phyloP scores from a whole-genome alignment of 1,284 basidiomycete genomes.

The Naganishia sp. region DNA sequence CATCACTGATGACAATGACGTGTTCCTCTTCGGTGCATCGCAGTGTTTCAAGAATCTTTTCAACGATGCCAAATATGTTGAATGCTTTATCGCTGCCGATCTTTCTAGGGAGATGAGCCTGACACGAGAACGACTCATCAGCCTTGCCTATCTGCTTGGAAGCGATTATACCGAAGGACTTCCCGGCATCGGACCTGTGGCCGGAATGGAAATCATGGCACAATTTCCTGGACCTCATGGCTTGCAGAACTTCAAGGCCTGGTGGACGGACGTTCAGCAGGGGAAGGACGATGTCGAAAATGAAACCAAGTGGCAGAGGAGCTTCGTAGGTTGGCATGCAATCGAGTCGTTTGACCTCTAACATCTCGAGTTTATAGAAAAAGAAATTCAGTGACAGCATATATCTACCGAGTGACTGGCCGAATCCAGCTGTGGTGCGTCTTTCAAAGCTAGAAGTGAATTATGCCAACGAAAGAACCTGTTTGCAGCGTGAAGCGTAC shows the following conservation, averaged over 20 bases:
- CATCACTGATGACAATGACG: conserved; percentile 98
- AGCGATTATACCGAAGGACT: conserved; percentile 98
- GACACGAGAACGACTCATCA: conserved; percentile 80
- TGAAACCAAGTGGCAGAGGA: conserved; percentile 71
- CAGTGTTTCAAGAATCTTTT: conserved; percentile 99
- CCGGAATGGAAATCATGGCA: conserved; percentile 89
- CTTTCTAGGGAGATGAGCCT: conserved; percentile 85
- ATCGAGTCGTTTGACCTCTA: neutral
- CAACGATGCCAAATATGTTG: conserved; percentile 97
- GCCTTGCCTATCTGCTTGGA: conserved; percentile 88
- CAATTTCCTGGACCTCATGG: conserved; percentile 86
- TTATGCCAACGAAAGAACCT: too few species aligned
- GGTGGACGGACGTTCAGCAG: conserved; percentile 94
- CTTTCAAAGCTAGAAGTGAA: neutral
- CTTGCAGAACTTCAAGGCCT: conserved; percentile 80
- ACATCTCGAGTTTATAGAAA: conserved; percentile 61
- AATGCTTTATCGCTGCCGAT: conserved; percentile 86
- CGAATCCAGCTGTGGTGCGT: conserved; percentile 80
- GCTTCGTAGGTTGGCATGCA: conserved; percentile 67
- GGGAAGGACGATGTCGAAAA: conserved; percentile 79
- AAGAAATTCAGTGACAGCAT: conserved; percentile 78
- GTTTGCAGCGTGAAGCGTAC: conserved; percentile 79
- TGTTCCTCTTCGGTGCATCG: conserved; percentile 93
- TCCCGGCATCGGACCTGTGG: conserved; percentile 90
- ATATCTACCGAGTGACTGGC: conserved; percentile 80